A percentile compares a stretch with the other conserved stretches of the same genome.
phyloP scores from a whole-genome alignment of 2,329 filamentous ascomycete species.

The Metarhizium sp. region DNA sequence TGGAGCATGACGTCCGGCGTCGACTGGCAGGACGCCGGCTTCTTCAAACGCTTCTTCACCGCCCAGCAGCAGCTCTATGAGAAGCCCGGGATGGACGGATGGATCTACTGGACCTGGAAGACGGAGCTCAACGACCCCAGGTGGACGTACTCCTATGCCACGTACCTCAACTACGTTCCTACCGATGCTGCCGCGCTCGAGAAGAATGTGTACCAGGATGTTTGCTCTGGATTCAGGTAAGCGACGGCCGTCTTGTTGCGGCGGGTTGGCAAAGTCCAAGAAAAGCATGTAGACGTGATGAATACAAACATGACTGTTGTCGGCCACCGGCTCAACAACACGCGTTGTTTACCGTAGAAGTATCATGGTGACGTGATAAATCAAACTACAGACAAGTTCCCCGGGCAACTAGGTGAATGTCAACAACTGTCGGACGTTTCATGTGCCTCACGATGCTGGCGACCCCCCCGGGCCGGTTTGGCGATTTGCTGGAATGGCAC shows the following conservation, averaged over 20 bases:
- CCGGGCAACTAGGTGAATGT: no score
- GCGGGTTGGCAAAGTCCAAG: no score
- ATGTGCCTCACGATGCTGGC: no score
- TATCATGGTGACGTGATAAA: no score
- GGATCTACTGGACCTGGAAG: constrained; percentile 55
- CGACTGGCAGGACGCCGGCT: constrained; percentile 31
- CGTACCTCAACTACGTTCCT: constrained; percentile 10
- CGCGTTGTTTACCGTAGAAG: no score
- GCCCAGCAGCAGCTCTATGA: constrained; percentile 48
- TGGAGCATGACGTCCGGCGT: constrained; percentile 42
- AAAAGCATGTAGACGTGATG: no score
- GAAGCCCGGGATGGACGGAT: constrained; percentile 31
- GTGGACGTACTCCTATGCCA: constrained; percentile 20
- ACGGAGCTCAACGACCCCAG: constrained; percentile 20
- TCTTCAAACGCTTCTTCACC: constrained; percentile 47
- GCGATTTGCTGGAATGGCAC: no score
- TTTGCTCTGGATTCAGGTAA: constrained; percentile 12
- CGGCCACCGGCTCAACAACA: no score
- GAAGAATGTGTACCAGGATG: constrained; percentile 16
- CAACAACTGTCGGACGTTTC: no score
- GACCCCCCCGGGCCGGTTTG: no score
- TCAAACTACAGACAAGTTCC: no score
- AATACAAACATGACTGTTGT: no score
- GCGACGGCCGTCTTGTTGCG: not conserved
- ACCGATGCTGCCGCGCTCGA: constrained; percentile 14